Conservation (phyloP, 2,329 filamentous ascomycete species). For the Colletotrichum chrysophilum region DNA sequence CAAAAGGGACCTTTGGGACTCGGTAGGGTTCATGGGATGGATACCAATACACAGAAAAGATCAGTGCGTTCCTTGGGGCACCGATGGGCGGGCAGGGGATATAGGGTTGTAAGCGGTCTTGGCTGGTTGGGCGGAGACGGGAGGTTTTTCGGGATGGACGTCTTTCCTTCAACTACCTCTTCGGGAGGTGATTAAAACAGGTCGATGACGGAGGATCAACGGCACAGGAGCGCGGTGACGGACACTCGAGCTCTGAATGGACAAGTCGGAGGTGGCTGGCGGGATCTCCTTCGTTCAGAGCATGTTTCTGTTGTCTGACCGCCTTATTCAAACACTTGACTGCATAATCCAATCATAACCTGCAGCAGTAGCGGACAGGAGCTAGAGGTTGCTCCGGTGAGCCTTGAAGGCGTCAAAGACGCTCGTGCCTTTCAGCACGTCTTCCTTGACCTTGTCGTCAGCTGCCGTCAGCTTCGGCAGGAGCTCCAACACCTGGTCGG, state of each 20-base stretch:
- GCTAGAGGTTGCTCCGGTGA: constrained; percentile 47
- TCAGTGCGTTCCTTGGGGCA: background rate
- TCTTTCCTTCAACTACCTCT: background rate
- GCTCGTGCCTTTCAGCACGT: constrained; percentile 65
- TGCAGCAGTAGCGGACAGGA: background rate
- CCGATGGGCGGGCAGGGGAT: background rate
- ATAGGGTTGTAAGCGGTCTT: background rate
- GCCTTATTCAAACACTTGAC: background rate
- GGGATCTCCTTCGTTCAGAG: constrained; percentile 13
- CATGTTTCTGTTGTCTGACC: constrained; percentile 25
- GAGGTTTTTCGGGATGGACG: background rate
- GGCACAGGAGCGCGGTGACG: background rate
- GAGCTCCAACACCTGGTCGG: constrained; percentile 65
- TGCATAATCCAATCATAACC: background rate
- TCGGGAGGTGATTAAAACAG: background rate
- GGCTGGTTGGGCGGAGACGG: background rate
- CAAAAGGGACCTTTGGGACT: background rate
- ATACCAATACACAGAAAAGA: background rate
- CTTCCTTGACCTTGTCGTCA: constrained; percentile 67
- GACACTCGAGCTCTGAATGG: background rate
- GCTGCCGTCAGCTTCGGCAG: constrained; percentile 56
- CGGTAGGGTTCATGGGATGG: background rate
- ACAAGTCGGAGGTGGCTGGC: background rate
- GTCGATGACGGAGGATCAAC: background rate
- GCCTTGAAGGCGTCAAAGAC: constrained; percentile 71